Percentiles rank a stretch among this genome's conserved stretches.
Conservation (phyloP, 352 stramenopile species). For the Phytophthora brassicae region DNA sequence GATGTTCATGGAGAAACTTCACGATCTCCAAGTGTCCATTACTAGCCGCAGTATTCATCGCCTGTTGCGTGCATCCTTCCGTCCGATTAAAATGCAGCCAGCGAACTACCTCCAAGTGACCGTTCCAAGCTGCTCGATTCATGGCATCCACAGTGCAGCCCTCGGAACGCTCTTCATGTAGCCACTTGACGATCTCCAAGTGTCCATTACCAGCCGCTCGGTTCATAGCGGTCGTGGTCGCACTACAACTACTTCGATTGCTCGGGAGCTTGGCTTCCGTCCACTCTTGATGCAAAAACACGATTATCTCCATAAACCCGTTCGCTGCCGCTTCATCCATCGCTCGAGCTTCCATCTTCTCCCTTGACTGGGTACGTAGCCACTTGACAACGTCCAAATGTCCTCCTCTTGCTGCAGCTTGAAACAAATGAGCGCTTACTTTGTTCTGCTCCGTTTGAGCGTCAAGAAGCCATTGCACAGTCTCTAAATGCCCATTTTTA, state of each 20-base stretch:
- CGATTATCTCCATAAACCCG: conserved; percentile 28
- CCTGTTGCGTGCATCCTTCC: conserved; percentile 33
- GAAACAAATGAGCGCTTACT: conserved; percentile 23
- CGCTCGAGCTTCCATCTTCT: conserved; percentile 14
- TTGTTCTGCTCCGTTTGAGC: neutral
- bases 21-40: conserved; percentile 33
- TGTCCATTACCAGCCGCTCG: conserved; percentile 28
- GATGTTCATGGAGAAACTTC: conserved; percentile 31
- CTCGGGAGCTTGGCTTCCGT: conserved; percentile 7
- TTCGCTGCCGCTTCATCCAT: conserved; percentile 28
- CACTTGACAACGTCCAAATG: conserved; percentile 31
- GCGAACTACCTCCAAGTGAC: conserved; percentile 25
- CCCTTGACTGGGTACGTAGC: conserved; percentile 22
- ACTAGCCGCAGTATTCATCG: conserved; percentile 37
- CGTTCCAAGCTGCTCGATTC: conserved; percentile 33
- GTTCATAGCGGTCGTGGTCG: conserved; percentile 30
- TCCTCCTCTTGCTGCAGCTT: conserved; percentile 27
- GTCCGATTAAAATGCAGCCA: conserved; percentile 30
- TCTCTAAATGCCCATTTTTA: conserved; percentile 29
- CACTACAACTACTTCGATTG: conserved; percentile 21
- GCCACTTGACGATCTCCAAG: conserved; percentile 32
- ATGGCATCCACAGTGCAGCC: conserved; percentile 36
- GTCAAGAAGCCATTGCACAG: conserved; percentile 32
- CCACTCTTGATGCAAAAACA: conserved; percentile 31
- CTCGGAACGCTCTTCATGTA: conserved; percentile 29